Evolutionary conservation across 148 eudicot genomes (phyloP).

Genomic region (Camellia lanceoleosa): DNA sequence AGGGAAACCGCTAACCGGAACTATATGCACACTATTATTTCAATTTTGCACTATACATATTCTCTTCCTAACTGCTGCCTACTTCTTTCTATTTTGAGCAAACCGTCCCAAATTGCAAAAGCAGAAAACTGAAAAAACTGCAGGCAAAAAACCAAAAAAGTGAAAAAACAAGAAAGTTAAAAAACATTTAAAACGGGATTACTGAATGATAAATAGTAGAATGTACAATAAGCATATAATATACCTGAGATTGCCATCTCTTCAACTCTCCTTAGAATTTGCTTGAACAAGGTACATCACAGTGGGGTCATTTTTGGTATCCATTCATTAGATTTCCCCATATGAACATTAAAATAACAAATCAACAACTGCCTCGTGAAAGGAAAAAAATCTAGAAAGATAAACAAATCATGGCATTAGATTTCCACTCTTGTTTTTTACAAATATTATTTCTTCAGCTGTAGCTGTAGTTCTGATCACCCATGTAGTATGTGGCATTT

Average conservation of each 20-base stretch:
- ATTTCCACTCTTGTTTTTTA: slow-evolving; percentile 1
- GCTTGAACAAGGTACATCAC: slow-evolving; percentile 10
- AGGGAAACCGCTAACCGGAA: not conserved
- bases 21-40: slow-evolving; percentile 7
- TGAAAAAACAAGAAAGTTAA: not conserved
- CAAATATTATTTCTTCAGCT: not conserved
- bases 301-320: not conserved
- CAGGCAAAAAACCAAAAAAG: not conserved
- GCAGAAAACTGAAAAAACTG: slow-evolving; percentile 12
- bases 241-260: slow-evolving; percentile 13
- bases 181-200: not conserved
- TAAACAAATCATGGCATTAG: not conserved
- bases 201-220: not conserved
- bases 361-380: not conserved
- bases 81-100: slow-evolving; percentile 1
- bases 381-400: slow-evolving; percentile 4
- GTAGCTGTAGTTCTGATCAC: not conserved
- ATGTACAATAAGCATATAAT: not conserved
- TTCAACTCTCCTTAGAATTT: not conserved
- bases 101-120: slow-evolving; percentile 8
- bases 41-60: slow-evolving; percentile 11
- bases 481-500: slow-evolving; percentile 3
- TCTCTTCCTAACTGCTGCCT: slow-evolving; percentile 12
- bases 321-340: no score
- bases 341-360: not conserved